A percentile compares a stretch with the other conserved stretches of the same genome.
phyloP scores from a whole-genome alignment of 495 filamentous ascomycete genomes.

The Lineolata rhizophorae region DNA sequence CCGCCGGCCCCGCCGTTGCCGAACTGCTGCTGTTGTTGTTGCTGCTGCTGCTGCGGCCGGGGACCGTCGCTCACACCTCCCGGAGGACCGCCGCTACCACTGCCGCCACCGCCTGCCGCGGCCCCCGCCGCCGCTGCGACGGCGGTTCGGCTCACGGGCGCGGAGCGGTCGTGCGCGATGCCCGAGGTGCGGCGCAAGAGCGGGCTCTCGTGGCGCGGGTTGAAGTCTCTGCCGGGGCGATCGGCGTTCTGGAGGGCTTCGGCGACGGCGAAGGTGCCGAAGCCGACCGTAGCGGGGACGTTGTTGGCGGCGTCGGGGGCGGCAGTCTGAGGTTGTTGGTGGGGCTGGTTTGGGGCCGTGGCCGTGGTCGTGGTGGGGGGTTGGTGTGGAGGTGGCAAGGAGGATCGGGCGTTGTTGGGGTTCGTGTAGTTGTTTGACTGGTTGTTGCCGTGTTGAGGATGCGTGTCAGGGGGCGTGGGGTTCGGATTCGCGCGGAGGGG shows the following conservation, averaged over 20 bases:
- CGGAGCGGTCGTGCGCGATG: slow-evolving; percentile 57
- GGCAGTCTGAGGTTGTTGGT: no score
- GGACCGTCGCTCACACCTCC: neutral
- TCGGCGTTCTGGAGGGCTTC: slow-evolving; percentile 14
- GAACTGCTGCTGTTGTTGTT: slow-evolving; percentile 7
- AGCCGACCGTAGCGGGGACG: slow-evolving; percentile 27
- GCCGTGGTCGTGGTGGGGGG: neutral
- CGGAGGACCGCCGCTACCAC: neutral
- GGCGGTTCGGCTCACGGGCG: slow-evolving; percentile 33
- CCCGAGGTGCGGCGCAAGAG: slow-evolving; percentile 77
- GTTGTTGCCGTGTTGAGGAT: neutral
- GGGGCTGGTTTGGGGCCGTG: slow-evolving; percentile 3
- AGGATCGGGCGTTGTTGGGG: neutral
- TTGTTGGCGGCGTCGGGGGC: no score
- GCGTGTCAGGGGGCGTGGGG: neutral
- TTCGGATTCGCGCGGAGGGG: slow-evolving; percentile 1
- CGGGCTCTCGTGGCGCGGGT: slow-evolving; percentile 64
- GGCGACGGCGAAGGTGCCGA: slow-evolving; percentile 59
- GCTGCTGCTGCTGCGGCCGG: slow-evolving; percentile 3
- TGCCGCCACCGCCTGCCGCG: neutral
- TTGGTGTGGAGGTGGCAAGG: no score
- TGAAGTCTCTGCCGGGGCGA: no score
- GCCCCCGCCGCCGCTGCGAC: slow-evolving; percentile 6
- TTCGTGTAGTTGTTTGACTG: slow-evolving; percentile 2
- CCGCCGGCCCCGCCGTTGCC: slow-evolving; percentile 5